Evolutionary conservation across 73 alveolate species (phyloP), one percentile per base, ranked within the genome.

Genomic region (Paramecium octaurelia): DNA sequence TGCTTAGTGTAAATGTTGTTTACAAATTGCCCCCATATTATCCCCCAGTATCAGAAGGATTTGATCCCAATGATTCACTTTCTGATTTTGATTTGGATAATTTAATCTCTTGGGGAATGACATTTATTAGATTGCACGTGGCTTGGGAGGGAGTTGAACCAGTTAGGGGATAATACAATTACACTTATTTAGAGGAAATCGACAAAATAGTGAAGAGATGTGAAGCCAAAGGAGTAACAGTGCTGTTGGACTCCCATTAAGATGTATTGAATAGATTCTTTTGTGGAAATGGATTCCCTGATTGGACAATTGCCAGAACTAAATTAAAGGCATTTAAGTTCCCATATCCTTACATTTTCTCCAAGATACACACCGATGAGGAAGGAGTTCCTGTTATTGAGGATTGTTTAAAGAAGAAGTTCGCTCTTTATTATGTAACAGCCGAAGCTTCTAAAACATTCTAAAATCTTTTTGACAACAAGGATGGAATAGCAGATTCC

Each of bases 281-380:
- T 91, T 97, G 99, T 77, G 99, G 99, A 10, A 98, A 97, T 69
- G 99, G 99, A 14, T 92, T 97, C 88, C 99, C 99, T 23, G 93
- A 95, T 73, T 97, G 96, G 93, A 92, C 95, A 73, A 96, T 93
- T 21, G 96, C 95, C 68, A 91, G 92, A 83, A 93, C 93, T 40
- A 21, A 35, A 23, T 36, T 23, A 10, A 31, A 27, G 9, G 44
- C 8, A 64, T 64, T 94, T 58, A 70, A 31, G 12, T 89, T 93
- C 92, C 85, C 90, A 38, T 80, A 42, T 43, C 94, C 92, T 29
- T 23, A 92, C 46, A 46, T 92, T 73, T 29, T 58, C 18, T 34
- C 68, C 42, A 48, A 86, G 64, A 80, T 90, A 5, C 92, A 92
- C 48, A 86, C 42, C n/a, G 98, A 95, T 76, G 94, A 91, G 7